Evolutionary conservation across 2,329 filamentous ascomycete genomes (phyloP).

Genomic region (Massarina eburnea): DNA sequence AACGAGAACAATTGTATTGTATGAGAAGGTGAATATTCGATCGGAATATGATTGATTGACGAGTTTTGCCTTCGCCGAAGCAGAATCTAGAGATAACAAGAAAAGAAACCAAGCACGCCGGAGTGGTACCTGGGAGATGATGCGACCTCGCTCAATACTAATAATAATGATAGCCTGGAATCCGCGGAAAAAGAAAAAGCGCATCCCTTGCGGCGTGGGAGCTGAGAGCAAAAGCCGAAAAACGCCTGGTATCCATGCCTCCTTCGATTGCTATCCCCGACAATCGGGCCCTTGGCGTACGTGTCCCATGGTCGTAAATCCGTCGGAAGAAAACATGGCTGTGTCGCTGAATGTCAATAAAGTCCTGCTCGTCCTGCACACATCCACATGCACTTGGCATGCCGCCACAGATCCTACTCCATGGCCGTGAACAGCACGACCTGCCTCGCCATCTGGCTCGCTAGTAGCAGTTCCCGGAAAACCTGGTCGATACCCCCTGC

Average conservation of each 20-base stretch:
- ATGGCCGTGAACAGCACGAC: slow-evolving; percentile 42
- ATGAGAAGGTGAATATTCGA: no score
- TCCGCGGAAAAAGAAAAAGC: background rate
- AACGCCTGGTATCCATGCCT: slow-evolving; percentile 24
- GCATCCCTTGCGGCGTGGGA: background rate
- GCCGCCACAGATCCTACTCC: slow-evolving; percentile 18
- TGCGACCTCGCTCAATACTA: background rate
- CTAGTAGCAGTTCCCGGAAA: slow-evolving; percentile 38
- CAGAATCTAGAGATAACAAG: background rate
- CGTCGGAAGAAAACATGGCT: background rate
- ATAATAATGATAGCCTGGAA: background rate
- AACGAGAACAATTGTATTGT: background rate
- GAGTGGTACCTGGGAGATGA: background rate
- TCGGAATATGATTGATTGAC: no score
- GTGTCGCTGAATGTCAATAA: slow-evolving; percentile 2
- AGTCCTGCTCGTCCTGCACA: background rate
- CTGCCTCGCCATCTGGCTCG: slow-evolving; percentile 42
- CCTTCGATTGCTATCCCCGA: slow-evolving; percentile 2
- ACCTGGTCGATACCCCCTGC: slow-evolving; percentile 42
- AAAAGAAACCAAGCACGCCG: background rate
- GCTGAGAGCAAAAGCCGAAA: background rate
- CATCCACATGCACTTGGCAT: background rate
- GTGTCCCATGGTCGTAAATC: slow-evolving; percentile 2
- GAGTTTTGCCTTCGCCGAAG: no score
- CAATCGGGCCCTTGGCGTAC: background rate